Conservation (phyloP, 169 alveolate genomes). For the Besnoitia besnoiti region DNA sequence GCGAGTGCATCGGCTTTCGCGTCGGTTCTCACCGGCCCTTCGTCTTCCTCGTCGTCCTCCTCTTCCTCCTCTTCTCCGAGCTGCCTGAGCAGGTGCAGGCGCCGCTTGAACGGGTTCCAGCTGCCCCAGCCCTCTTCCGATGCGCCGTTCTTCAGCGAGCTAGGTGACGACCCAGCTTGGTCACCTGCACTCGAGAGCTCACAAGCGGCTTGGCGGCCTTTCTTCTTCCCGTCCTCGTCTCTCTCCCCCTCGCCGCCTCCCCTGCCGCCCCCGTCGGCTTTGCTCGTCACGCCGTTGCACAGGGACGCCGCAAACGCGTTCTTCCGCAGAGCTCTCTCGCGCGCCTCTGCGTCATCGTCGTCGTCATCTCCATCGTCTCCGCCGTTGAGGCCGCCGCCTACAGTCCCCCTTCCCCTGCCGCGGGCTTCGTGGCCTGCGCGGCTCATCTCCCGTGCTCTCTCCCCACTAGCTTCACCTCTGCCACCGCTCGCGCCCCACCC, state of each 20-base stretch:
- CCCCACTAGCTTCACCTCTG: too few relatives aligned
- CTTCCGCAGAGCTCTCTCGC: neutral
- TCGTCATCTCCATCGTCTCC: conserved; percentile 4
- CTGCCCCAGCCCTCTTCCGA: neutral
- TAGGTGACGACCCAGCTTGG: neutral
- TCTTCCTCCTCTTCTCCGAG: conserved; percentile 19
- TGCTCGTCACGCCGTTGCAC: neutral
- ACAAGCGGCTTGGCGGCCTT: neutral
- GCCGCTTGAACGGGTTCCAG: conserved; percentile 35
- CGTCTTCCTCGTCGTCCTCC: conserved; percentile 19
- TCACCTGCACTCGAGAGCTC: neutral
- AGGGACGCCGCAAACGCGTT: neutral
- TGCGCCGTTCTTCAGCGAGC: neutral
- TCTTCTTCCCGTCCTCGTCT: neutral
- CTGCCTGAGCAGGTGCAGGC: conserved; percentile 27
- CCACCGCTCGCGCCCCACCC: too few relatives aligned
- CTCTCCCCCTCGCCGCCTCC: neutral
- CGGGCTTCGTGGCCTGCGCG: neutral
- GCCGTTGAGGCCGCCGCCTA: neutral
- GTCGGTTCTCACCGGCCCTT: too few relatives aligned
- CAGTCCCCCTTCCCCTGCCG: neutral
- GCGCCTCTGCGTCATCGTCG: neutral
- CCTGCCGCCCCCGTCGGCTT: neutral
- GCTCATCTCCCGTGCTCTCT: neutral
- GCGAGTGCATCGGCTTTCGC: too few relatives aligned